Evolutionary conservation across 2,329 filamentous ascomycete genomes (phyloP).

Genomic region (Trichophyton simii): DNA sequence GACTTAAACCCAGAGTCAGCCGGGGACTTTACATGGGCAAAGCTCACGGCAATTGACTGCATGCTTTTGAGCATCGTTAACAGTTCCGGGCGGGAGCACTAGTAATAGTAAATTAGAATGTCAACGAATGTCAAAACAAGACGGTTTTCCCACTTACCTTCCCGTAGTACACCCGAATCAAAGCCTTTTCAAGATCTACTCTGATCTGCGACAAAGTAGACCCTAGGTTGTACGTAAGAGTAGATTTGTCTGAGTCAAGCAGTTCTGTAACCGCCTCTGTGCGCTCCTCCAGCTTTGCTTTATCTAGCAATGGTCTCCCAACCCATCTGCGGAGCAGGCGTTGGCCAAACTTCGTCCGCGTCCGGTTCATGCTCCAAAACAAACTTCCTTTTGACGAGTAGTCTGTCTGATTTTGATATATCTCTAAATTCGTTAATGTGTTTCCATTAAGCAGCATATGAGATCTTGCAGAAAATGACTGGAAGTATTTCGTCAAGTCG

Average conservation of each 20-base stretch:
- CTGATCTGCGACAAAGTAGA: conserved; percentile 57
- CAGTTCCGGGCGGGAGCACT: conserved; percentile 76
- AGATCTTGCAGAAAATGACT: conserved; percentile 83
- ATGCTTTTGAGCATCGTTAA: conserved; percentile 73
- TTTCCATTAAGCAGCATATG: conserved; percentile 97
- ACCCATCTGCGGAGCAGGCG: conserved; percentile 89
- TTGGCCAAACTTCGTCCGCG: conserved; percentile 77
- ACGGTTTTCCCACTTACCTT: conserved; percentile 38
- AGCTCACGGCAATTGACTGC: conserved; percentile 68
- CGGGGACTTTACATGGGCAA: conserved; percentile 51
- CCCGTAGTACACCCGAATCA: conserved; percentile 94
- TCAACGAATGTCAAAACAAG: background rate
- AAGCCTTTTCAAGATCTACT: conserved; percentile 77
- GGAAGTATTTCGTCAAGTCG: conserved; percentile 90
- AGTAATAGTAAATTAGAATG: conserved; percentile 13
- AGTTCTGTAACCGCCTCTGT: conserved; percentile 80
- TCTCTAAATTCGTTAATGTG: conserved; percentile 82
- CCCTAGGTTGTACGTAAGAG: conserved; percentile 60
- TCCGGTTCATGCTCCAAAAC: conserved; percentile 92
- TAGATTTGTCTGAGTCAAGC: conserved; percentile 52
- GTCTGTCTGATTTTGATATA: conserved; percentile 91
- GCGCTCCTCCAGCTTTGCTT: conserved; percentile 59
- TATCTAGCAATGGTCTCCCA: conserved; percentile 74
- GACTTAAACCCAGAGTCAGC: conserved; percentile 62
- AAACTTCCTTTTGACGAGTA: conserved; percentile 73